Base-by-base conservation (phyloP, 768 basidiomycete genomes). In the Chalciporus chontae region DNA sequence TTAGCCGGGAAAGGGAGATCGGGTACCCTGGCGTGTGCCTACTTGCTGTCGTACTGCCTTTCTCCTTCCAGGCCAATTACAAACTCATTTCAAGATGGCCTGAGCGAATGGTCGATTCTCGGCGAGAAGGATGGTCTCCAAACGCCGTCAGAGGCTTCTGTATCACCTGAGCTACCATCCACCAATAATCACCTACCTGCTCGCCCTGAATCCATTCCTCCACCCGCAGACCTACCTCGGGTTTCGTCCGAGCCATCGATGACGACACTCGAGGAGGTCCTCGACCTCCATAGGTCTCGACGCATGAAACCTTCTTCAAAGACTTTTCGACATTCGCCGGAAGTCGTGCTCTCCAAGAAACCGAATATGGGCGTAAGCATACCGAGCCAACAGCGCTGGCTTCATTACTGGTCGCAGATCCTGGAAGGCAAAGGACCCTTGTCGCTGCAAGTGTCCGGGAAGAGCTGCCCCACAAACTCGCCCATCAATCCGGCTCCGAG, bases 11-110 rank as follows among this genome's bases (percentile, higher is more conserved):
- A 94, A 65, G 90, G 90, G 13, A 77, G 91, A 46, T 92, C 90
- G 0, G 92, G 92, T 8, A 92, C 87, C 0, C 77, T 94, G 54
- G 87, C 90, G 0, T 91, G 91, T 63, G 75, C 88, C 9, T 90
- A 92, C 65, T 74, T 94, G 3, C 77, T 94, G 13, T 76, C 87
- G 0, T 70, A 77, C 18, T 70, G 70, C 36, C 51, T 66, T 1
- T 78, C 81, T 8, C 69, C 71, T 4, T 71, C 81, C 5, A 78
- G 79, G 0, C 68, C 70, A 14, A 38, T 46, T 3, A 23, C 53
- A 3, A 24, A 24, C 36, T 14, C 55, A 39, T 49, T 44, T 26
- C 50, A 13, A 5, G 48, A 73, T 39, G 57, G 43, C 13, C 31
- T 55, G 42, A 50, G 43, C 13, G 54, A 57, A 36, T 57, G 62